Evolutionary conservation across 2,329 filamentous ascomycete species (phyloP), one percentile per base, ranked within the genome.

Genomic region (Tolypocladium inflatum): DNA sequence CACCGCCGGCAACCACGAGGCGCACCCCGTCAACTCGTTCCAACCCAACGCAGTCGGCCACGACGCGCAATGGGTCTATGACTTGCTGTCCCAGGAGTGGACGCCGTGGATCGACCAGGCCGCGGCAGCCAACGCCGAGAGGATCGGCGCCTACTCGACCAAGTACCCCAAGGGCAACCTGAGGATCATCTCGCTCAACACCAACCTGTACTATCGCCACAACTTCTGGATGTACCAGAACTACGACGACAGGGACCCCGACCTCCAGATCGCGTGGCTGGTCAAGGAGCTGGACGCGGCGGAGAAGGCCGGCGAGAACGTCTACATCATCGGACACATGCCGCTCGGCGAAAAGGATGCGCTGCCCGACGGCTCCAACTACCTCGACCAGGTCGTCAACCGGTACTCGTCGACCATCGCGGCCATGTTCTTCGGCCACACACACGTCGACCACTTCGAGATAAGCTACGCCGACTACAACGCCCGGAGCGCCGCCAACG

Each of bases 241-340:
- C 39, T 58, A 55, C 39, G 54, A 72, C 74, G 2, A 79, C 78
- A 72, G 67, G 21, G 81, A 84, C 63, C 80, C 80, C 2, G 75
- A 75, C 64, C 72, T 73, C 15, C 77, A 83, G 65, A 71, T 85
- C 4, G 68, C 73, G 19, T 84, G 81, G 79, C 72, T 85, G 9
- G 77, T 81, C 6, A 57, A 63, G 4, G 78, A 85, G 63, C 76
- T 86, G 0, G 74, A 80, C 55, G 71, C 72, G 2, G 80, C 82
- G 3, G 82, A 85, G 62, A 70, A 70, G 51, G 73, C 74, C 1
- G 73, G 74, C 41, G 76, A 84, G 65, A 75, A 78, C 26, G 82
- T 81, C 30, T 85, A 78, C 69, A 74, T 86, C 45, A 77, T 84
- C 38, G 80, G 80, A 2, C 83, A 86, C 63, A 82, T 83, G 73